phyloP scores from a whole-genome alignment of 2,329 filamentous ascomycete species.

The Westerdykella aurantiaca region DNA sequence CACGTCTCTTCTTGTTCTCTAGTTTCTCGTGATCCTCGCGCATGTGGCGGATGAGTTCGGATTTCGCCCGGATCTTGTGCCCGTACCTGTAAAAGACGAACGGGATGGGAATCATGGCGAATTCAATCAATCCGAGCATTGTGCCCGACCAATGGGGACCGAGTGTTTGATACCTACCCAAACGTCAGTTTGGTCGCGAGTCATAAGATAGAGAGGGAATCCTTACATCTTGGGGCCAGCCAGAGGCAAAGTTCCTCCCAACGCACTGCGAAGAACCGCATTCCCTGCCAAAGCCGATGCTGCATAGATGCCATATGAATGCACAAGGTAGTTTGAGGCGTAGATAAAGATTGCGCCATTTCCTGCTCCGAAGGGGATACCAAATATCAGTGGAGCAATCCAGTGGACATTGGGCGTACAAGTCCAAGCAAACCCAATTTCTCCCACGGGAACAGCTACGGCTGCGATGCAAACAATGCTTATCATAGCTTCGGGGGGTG shows the following conservation, averaged over 20 bases:
- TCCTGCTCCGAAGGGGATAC: conserved; percentile 71
- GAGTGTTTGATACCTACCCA: conserved; percentile 53
- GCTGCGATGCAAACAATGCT: conserved; percentile 73
- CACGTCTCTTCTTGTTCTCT: conserved; percentile 36
- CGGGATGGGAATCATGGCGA: conserved; percentile 70
- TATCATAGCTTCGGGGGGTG: conserved; percentile 74
- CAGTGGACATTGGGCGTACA: conserved; percentile 75
- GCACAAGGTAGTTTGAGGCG: conserved; percentile 70
- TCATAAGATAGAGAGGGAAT: neutral
- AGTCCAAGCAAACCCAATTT: conserved; percentile 86
- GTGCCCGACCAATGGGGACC: conserved; percentile 76
- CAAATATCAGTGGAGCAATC: conserved; percentile 72
- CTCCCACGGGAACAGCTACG: conserved; percentile 66
- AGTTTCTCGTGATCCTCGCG: conserved; percentile 40
- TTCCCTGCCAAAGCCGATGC: conserved; percentile 77
- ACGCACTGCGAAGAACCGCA: conserved; percentile 62
- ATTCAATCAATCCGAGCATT: conserved; percentile 66
- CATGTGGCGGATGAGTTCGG: conserved; percentile 48
- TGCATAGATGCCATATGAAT: conserved; percentile 74
- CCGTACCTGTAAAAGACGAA: conserved; percentile 67
- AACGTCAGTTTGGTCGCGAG: conserved; percentile 1
- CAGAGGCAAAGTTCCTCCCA: conserved; percentile 74
- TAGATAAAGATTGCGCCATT: conserved; percentile 80
- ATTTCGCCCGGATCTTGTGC: conserved; percentile 52
- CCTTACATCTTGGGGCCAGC: conserved; percentile 60